Base-by-base conservation (phyloP, 768 basidiomycete genomes). In the Boletus fagicola region DNA sequence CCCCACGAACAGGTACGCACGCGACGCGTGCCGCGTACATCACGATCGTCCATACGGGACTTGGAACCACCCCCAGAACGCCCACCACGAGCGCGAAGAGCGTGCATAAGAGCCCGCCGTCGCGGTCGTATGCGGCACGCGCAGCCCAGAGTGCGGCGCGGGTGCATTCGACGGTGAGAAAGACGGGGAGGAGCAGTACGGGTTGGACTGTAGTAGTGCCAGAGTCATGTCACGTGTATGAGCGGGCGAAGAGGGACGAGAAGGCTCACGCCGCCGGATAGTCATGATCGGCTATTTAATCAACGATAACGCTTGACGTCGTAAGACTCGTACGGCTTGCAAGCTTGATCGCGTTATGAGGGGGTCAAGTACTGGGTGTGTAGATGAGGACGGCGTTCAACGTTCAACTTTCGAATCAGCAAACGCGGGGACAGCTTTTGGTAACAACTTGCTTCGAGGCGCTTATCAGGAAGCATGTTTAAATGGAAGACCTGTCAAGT, bases 121-220 rank as follows among this genome's bases (percentile, higher is more conserved):
- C 45, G 0, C 49, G 53, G 0, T 62, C 53, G 12, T 60, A 18
- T 1, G 49, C 31, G 0, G 49, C 8, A 1, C 58, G 55, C 2
- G 43, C 39, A 0, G 36, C 15, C 57, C 62, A 62, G 22, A 66
- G 47, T 4, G 38, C 26, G 0, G 13, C 11, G 0, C 68, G 53
- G 0, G 53, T 28, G 0, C 8, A 24, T 3, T 69, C 68, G 16
- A 71, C 31, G 0, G 42, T 44, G 0, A 68, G 0, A 20, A 69
- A 69, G 0, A 56, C 10, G 0, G 60, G 57, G 1, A 68, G 0
- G 2, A 65, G 50, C 4, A 68, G 28, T 35, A 59, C 12, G 12
- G 24, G 43, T 20, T 42, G 54, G 8, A 64, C 65, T 62, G n/a
- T 8, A 11, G n/a, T 4, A 11, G 5, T 18, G 8, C 15, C 15